phyloP scores from a whole-genome alignment of 306 rosid genomes.

The Gillenia trifoliata region DNA sequence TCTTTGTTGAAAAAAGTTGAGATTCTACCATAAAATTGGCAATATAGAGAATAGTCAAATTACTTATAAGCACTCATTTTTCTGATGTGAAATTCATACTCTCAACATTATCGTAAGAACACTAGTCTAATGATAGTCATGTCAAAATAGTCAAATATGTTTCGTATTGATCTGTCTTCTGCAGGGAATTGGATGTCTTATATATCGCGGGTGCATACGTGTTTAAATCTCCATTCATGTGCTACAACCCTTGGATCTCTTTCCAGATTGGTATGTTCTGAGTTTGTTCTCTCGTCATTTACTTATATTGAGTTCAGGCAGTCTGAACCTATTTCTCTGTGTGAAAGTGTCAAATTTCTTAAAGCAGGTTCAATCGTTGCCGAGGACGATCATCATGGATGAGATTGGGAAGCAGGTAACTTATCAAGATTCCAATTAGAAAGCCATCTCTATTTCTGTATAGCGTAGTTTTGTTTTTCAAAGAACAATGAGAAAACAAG shows the following conservation, averaged over 20 bases:
- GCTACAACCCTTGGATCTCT: conserved; percentile 93
- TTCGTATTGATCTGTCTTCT: conserved; percentile 7
- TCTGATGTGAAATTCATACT: no score
- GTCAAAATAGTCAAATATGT: background rate
- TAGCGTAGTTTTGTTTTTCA: no score
- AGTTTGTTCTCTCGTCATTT: conserved; percentile 9
- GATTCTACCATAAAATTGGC: no score
- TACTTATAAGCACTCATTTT: no score
- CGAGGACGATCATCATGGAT: conserved; percentile 94
- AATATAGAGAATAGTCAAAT: no score
- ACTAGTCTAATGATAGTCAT: background rate
- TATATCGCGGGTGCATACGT: conserved; percentile 58
- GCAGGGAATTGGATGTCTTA: conserved; percentile 83
- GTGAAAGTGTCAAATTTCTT: conserved; percentile 16
- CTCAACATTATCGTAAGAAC: background rate
- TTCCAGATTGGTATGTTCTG: conserved; percentile 71
- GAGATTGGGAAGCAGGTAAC: conserved; percentile 94
- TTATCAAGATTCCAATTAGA: background rate
- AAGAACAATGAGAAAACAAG: no score
- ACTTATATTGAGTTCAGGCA: background rate
- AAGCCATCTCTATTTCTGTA: no score
- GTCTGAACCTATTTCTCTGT: background rate
- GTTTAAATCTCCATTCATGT: conserved; percentile 86
- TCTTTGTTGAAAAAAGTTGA: no score
- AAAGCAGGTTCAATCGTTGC: conserved; percentile 84